Evolutionary conservation across 768 basidiomycete species (phyloP).

Genomic region (Serendipita sp.): DNA sequence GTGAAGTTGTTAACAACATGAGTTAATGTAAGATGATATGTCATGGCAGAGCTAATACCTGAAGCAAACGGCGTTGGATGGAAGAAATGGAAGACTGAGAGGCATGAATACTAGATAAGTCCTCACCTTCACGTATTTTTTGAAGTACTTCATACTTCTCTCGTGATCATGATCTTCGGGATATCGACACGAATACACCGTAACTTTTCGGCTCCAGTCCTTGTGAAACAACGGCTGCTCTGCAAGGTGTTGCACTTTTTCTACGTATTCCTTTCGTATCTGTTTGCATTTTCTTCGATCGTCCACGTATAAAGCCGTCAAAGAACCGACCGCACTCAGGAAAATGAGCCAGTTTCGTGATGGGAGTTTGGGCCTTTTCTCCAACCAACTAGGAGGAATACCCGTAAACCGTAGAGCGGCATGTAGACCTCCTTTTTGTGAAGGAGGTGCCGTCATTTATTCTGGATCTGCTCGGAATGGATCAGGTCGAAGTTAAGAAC

Average conservation of each 20-base stretch:
- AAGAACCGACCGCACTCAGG: slow-evolving; percentile 53
- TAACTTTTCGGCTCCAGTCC: slow-evolving; percentile 61
- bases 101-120: slow-evolving; percentile 4
- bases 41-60: slow-evolving; percentile 16
- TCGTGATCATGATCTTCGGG: slow-evolving; percentile 91
- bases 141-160: slow-evolving; percentile 73
- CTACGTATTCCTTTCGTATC: slow-evolving; percentile 64
- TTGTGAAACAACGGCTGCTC: slow-evolving; percentile 48
- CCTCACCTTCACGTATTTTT: slow-evolving; percentile 88
- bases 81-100: background rate
- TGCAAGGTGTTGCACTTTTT: slow-evolving; percentile 63
- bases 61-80: background rate
- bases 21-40: slow-evolving; percentile 11
- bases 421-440: slow-evolving; percentile 22
- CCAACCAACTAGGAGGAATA: slow-evolving; percentile 58
- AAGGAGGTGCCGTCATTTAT: slow-evolving; percentile 55
- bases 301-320: slow-evolving; percentile 64
- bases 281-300: slow-evolving; percentile 69
- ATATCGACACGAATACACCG: slow-evolving; percentile 79
- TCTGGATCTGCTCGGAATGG: no score
- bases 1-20: slow-evolving; percentile 11
- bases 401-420: slow-evolving; percentile 26
- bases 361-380: slow-evolving; percentile 72
- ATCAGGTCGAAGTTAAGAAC: no score
- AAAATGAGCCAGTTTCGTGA: slow-evolving; percentile 94